Base-by-base conservation (phyloP, 2,329 filamentous ascomycete species). In the Magnaporthales sp. region DNA sequence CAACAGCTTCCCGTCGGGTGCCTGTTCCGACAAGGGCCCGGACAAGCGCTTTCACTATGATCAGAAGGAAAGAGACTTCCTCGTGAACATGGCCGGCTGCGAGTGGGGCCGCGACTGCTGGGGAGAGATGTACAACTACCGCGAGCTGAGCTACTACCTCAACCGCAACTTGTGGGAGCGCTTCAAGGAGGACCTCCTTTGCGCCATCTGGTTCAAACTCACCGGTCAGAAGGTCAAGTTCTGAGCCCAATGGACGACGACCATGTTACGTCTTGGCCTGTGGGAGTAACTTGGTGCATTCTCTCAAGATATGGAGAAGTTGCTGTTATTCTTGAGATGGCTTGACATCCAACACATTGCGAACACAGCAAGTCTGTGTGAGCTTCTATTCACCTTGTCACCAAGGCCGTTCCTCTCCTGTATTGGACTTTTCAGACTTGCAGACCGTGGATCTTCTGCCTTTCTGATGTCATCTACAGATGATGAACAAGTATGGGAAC, bases 1-100 rank as follows among this genome's bases (percentile, higher is more conserved):
- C 80, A 99, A 98, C 82, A 92, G 92, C 69, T 99, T 97, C 79
- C 94, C 95, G 0, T 87, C 87, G 0, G 94, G 93, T 8, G 95
- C 95, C 1, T 99, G 95, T 77, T 89, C 88, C 31, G 90, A 93
- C 63, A 88, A 89, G 67, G 86, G 86, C 65, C 88, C 91, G 72
- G 87, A 97, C 72, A 85, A 87, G 1, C 84, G 84, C 19, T 89
- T 96, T 69, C 96, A 99, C 78, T 99, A 99, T 76, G 84, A 91
- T 71, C 84, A 95, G 77, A 83, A 86, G 58, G 93, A 96, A 68
- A 87, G 92, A 30, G 95, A 99, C 77, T 97, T 99, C 74, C 72
- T 98, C 62, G 94, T 99, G 73, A 99, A 97, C 77, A 98, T 99
- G 94, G 95, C 95, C 6, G 95, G 95, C 4, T 99, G 95, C 76